phyloP scores from a whole-genome alignment of 2,329 filamentous ascomycete species.

The Thielaviopsis populi region DNA sequence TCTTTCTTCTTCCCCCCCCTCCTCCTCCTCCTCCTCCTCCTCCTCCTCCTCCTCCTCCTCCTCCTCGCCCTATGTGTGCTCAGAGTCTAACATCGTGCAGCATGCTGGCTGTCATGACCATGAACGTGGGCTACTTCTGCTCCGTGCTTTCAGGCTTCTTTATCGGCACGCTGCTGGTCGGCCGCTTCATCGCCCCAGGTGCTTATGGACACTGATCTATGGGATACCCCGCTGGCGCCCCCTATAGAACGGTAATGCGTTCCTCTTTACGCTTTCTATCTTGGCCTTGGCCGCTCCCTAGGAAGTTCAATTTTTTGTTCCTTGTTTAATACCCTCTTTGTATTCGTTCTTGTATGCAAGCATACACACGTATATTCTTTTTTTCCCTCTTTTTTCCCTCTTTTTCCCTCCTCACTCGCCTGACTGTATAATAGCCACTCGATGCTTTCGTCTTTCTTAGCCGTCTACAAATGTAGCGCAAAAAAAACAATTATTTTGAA shows the following conservation, averaged over 20 bases:
- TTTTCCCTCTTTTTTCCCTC: background rate
- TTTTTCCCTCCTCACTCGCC: background rate
- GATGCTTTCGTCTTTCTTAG: background rate
- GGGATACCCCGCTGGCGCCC: background rate
- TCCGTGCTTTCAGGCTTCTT: conserved; percentile 70
- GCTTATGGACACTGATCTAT: conserved; percentile 4
- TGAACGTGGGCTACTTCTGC: conserved; percentile 73
- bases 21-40: conserved; percentile 7
- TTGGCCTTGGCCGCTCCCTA: background rate
- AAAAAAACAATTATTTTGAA: background rate
- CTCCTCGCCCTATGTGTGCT: background rate
- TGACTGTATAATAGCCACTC: background rate
- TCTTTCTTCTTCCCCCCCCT: background rate
- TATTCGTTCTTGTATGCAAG: background rate
- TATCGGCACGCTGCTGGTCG: conserved; percentile 68
- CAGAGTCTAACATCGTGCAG: conserved; percentile 30
- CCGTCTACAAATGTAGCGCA: background rate
- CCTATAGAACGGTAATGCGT: background rate
- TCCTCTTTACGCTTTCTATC: background rate
- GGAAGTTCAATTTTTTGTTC: background rate
- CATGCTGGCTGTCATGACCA: conserved; percentile 85
- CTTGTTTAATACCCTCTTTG: conserved; percentile 1
- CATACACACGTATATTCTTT: background rate
- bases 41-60: background rate
- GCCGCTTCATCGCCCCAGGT: conserved; percentile 39